A percentile compares a stretch with the other conserved stretches of the same genome.
Conservation (phyloP, 495 filamentous ascomycete genomes). For the Penicillium flavigenum region DNA sequence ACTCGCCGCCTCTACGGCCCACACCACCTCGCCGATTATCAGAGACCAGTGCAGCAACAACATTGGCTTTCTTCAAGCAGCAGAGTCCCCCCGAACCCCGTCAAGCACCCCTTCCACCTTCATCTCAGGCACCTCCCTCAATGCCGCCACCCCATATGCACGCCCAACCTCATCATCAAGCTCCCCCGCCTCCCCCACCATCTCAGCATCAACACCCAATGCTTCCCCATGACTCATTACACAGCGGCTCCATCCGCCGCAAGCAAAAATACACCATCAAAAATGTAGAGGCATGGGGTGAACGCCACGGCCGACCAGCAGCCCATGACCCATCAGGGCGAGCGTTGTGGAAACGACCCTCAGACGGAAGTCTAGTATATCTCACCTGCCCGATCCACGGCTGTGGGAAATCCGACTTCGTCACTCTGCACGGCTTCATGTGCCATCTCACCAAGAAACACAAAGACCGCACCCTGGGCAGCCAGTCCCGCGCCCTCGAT, state of each 20-base stretch:
- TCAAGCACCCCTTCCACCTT: constrained; percentile 34
- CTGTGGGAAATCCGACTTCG: constrained; percentile 49
- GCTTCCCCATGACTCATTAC: constrained; percentile 32
- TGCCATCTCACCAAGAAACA: constrained; percentile 53
- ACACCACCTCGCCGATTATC: constrained; percentile 47
- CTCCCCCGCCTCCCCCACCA: constrained; percentile 16
- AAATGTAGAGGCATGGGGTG: constrained; percentile 51
- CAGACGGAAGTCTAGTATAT: constrained; percentile 48
- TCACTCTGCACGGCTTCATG: constrained; percentile 51
- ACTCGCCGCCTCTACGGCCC: constrained; percentile 47
- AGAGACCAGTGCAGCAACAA: constrained; percentile 51
- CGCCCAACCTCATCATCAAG: constrained; percentile 23
- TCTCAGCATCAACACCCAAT: constrained; percentile 27
- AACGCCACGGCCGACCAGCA: constrained; percentile 48
- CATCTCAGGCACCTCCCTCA: constrained; percentile 27
- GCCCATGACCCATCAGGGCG: constrained; percentile 47
- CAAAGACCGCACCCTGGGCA: constrained; percentile 49
- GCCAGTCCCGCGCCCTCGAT: constrained; percentile 47
- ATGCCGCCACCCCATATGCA: constrained; percentile 29
- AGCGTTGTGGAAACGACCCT: constrained; percentile 48
- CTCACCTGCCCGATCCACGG: constrained; percentile 46
- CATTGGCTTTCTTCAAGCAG: constrained; percentile 52
- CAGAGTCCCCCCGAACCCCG: constrained; percentile 50
- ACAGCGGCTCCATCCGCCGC: constrained; percentile 39
- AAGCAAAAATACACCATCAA: constrained; percentile 55